Evolutionary conservation across 2,329 filamentous ascomycete species (phyloP).

Genomic region (Lachnellula occidentalis): DNA sequence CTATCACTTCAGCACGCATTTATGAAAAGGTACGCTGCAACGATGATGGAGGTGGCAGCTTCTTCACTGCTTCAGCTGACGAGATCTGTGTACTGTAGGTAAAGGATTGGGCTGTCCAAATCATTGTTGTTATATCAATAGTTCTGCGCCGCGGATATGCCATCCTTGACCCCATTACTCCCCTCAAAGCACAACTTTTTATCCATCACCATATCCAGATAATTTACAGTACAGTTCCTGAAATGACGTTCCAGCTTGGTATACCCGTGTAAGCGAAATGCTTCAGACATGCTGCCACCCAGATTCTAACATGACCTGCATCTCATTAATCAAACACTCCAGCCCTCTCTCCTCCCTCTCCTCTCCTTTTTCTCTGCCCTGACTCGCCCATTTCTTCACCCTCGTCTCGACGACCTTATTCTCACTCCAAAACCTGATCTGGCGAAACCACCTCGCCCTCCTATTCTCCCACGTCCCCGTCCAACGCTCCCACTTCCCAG

Average conservation of each 20-base stretch:
- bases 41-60: too few species aligned
- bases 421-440: slow-evolving; percentile 27
- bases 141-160: too few species aligned
- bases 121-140: too few species aligned
- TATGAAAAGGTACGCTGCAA: too few species aligned
- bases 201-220: background rate
- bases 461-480: slow-evolving; percentile 55
- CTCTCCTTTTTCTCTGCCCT: slow-evolving; percentile 32
- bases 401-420: slow-evolving; percentile 17
- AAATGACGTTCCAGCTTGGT: background rate
- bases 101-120: too few species aligned
- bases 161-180: background rate
- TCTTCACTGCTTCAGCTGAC: too few species aligned
- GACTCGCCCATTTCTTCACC: slow-evolving; percentile 22
- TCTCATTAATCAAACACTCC: slow-evolving; percentile 55
- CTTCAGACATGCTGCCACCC: slow-evolving; percentile 49
- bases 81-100: too few species aligned
- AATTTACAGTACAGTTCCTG: background rate
- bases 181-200: too few species aligned
- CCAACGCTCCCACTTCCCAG: slow-evolving; percentile 38
- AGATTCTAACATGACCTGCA: slow-evolving; percentile 52
- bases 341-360: slow-evolving; percentile 38
- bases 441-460: slow-evolving; percentile 36
- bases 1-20: background rate
- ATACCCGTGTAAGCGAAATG: background rate